phyloP scores from a whole-genome alignment of 2,329 filamentous ascomycete genomes.

The Tolypocladium capitatum region DNA sequence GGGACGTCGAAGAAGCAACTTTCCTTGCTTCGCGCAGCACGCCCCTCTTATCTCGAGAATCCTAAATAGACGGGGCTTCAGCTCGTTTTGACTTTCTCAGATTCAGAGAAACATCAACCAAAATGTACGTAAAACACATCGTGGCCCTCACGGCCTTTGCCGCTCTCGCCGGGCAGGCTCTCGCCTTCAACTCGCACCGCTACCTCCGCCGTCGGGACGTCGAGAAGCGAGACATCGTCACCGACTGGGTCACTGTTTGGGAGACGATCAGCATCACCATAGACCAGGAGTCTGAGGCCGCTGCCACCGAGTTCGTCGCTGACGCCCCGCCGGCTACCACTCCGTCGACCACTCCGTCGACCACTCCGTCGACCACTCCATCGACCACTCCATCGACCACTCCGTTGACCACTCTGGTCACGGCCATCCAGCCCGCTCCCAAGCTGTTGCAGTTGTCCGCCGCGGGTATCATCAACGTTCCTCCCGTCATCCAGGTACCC shows the following conservation, averaged over 20 bases:
- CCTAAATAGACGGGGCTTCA: not conserved
- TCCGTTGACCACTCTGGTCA: conserved; percentile 10
- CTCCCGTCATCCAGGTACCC: not conserved
- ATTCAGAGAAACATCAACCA: conserved; percentile 8
- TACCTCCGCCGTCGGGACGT: conserved; percentile 20
- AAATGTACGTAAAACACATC: conserved; percentile 31
- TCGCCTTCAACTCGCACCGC: conserved; percentile 29
- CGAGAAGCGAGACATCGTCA: conserved; percentile 20
- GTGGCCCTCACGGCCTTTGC: conserved; percentile 27
- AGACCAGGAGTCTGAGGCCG: not conserved
- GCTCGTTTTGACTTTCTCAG: not conserved
- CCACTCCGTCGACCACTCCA: too few relatives aligned
- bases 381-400: too few relatives aligned
- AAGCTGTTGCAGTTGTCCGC: not conserved
- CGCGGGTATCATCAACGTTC: not conserved
- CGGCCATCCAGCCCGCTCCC: conserved; percentile 11
- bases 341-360: too few relatives aligned
- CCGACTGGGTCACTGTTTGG: conserved; percentile 27
- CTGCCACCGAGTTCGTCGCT: not conserved
- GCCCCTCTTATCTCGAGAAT: not conserved
- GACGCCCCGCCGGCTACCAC: not conserved
- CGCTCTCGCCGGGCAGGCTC: conserved; percentile 28
- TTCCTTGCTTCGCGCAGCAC: not conserved
- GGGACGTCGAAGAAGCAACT: not conserved
- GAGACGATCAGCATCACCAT: conserved; percentile 19